These are phyloP conservation scores for Spathaspora hagerdaliae DNA, from an alignment of 805 yeast genomes.

Conservation along the genomic window DNA sequence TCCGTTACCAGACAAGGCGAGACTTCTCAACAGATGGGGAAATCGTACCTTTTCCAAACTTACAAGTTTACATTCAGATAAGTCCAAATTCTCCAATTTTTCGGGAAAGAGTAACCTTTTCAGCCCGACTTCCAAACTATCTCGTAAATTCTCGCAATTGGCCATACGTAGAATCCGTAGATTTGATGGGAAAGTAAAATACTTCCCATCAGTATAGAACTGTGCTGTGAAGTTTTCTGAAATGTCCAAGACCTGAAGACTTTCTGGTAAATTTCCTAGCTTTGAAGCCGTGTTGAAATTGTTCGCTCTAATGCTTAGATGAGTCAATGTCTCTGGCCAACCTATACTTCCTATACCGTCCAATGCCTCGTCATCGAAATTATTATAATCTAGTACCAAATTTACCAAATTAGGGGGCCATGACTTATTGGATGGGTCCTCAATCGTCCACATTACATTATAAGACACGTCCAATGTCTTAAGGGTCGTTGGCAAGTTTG, in stretches of 20 bases:
- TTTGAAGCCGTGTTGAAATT: slow-evolving; percentile 1
- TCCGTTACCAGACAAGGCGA: slow-evolving; percentile 23
- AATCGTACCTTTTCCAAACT: slow-evolving; percentile 18
- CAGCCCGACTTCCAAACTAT: background rate
- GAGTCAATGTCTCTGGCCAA: background rate
- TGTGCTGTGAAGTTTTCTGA: slow-evolving; percentile 2
- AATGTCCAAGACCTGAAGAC: slow-evolving; percentile 6
- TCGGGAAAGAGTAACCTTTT: slow-evolving; percentile 24
- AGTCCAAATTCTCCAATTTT: slow-evolving; percentile 17
- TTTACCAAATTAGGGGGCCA: slow-evolving; percentile 9
- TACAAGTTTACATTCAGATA: slow-evolving; percentile 20
- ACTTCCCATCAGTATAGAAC: background rate
- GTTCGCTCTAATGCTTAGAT: background rate
- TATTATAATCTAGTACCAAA: background rate
- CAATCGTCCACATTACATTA: slow-evolving; percentile 12
- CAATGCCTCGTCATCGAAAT: background rate
- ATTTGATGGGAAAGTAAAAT: background rate
- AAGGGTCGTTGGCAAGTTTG: slow-evolving; percentile 23
- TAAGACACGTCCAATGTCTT: slow-evolving; percentile 21
- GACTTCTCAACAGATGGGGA: slow-evolving; percentile 15
- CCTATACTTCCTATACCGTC: background rate
- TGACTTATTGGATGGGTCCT: background rate
- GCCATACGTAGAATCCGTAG: background rate
- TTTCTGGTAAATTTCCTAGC: slow-evolving; percentile 6
- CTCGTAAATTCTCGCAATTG: background rate